A percentile compares a stretch with the other conserved stretches of the same genome.
Evolutionary conservation across 768 basidiomycete species (phyloP).

Genomic region (Dacryopinax primogenitus): DNA sequence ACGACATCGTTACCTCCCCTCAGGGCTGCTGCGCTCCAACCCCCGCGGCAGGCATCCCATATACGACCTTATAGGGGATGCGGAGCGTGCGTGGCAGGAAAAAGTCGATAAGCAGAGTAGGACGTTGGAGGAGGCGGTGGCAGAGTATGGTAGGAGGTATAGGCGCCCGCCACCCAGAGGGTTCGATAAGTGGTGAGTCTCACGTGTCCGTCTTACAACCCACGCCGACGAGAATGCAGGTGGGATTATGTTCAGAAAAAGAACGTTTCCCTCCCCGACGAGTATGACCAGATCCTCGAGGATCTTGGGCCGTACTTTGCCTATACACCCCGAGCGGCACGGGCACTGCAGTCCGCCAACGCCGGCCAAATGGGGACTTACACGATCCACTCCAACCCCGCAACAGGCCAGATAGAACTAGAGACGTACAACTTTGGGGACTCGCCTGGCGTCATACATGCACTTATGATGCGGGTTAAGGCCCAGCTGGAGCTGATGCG

Average conservation of each 20-base stretch:
- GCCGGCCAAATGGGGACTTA: background rate
- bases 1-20: slow-evolving; percentile 20
- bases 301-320: slow-evolving; percentile 34
- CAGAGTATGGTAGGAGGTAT: slow-evolving; percentile 31
- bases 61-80: slow-evolving; percentile 31
- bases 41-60: slow-evolving; percentile 34
- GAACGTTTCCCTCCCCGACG: slow-evolving; percentile 40
- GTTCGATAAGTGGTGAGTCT: slow-evolving; percentile 34
- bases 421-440: slow-evolving; percentile 2
- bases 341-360: background rate
- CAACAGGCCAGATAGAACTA: background rate
- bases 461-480: background rate
- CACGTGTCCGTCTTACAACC: background rate
- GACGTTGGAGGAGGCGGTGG: slow-evolving; percentile 29
- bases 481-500: background rate
- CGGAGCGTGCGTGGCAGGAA: slow-evolving; percentile 30
- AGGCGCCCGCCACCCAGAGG: slow-evolving; percentile 31
- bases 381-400: background rate
- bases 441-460: background rate
- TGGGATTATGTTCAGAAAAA: slow-evolving; percentile 37
- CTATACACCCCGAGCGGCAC: background rate
- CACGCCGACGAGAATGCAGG: slow-evolving; percentile 20
- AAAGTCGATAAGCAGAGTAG: slow-evolving; percentile 29
- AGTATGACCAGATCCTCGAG: slow-evolving; percentile 40
- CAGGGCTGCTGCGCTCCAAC: slow-evolving; percentile 32